Evolutionary conservation across 2,329 filamentous ascomycete genomes (phyloP), one percentile per base, ranked within the genome.

Genomic region (Didymella glomerata): DNA sequence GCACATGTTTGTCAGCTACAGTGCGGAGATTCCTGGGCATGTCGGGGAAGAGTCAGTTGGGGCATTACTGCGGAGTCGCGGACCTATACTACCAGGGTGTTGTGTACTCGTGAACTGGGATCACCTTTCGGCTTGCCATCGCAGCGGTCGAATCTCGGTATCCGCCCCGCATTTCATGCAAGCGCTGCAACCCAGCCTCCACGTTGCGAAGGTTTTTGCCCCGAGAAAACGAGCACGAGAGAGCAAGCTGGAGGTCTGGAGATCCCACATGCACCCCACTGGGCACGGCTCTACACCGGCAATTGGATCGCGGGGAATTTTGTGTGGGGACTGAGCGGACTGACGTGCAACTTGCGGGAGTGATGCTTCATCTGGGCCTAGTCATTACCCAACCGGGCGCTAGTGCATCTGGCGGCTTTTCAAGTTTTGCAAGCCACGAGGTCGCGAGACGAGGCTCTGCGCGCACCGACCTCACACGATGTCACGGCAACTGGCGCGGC

Each of bases 401-500:
- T 59, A 59, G 56, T 48, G 30, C 14, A 41, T 27, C 9, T 25
- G 46, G 47, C 41, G 46, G 41, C 40, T 41, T 32, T 41, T 50
- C 46, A 47, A 28, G 44, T 50, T 54, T 51, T 59, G 56, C 56
- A 54, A 59, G 51, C 56, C 56, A 59, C 56, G 50, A 59, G 56
- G 27, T 36, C 50, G 46, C 50, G 50, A 59, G 56, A 59, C 50
- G 56, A 59, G 46, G 50, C 50, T 54, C 50, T 54, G 46, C 40
- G 45, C 38, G 36, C 32, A 50, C 56, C 25, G 51, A 47, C 41
- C 51, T 50, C 27, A 27, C 46, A 54, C 56, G 46, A 54, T 54
- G 50, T 47, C 34, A 54, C 47, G 40, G 20, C 38, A 53, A 36
- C 36, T 32, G 13, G 40, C 14, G 22, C 45, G 56, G 56, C 50